Evolutionary conservation across 2,329 filamentous ascomycete genomes (phyloP).

Genomic region (Xylaria arbuscula): DNA sequence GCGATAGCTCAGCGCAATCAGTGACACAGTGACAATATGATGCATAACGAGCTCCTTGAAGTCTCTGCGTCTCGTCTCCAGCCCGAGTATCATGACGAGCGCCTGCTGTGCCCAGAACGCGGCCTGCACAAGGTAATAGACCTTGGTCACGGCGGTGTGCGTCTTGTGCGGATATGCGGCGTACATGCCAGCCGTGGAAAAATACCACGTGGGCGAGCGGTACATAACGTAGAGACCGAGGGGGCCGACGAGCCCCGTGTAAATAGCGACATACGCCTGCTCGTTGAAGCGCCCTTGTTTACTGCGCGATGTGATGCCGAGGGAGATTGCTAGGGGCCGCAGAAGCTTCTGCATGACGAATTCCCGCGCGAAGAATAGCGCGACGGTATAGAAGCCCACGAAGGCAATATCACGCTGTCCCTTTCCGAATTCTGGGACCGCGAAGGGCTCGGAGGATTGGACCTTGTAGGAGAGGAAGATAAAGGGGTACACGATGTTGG

Average conservation of each 20-base stretch:
- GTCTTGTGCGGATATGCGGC: constrained; percentile 75
- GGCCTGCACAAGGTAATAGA: constrained; percentile 79
- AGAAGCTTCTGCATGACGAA: constrained; percentile 79
- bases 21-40: constrained; percentile 74
- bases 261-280: constrained; percentile 78
- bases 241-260: constrained; percentile 74
- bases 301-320: constrained; percentile 68
- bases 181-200: constrained; percentile 78
- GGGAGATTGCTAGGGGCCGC: constrained; percentile 68
- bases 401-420: constrained; percentile 75
- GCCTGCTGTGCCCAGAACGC: constrained; percentile 81
- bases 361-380: constrained; percentile 78
- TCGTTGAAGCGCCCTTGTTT: constrained; percentile 81
- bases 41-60: constrained; percentile 79
- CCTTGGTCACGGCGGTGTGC: constrained; percentile 74
- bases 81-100: constrained; percentile 73
- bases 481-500: constrained; percentile 72
- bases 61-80: constrained; percentile 80
- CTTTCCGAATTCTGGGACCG: constrained; percentile 73
- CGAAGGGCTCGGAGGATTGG: constrained; percentile 44
- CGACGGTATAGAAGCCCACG: constrained; percentile 76
- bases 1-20: constrained; percentile 76
- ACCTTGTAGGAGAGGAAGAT: constrained; percentile 78
- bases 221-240: constrained; percentile 78
- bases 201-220: constrained; percentile 77